phyloP scores from a whole-genome alignment of 768 basidiomycete genomes.

The Pulveroboletus ravenelii region DNA sequence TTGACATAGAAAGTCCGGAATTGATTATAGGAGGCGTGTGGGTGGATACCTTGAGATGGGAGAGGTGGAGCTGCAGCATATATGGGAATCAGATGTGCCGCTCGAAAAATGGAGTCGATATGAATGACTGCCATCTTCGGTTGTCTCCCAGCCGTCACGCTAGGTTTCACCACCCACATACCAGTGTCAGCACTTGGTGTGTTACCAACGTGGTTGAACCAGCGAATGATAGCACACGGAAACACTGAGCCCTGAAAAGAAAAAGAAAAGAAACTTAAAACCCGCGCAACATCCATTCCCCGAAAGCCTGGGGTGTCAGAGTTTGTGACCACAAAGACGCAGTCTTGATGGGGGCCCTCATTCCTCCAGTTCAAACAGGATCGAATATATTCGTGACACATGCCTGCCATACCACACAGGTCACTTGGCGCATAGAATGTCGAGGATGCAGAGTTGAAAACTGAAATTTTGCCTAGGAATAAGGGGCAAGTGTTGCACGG shows the following conservation, averaged over 20 bases:
- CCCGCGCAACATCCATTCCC: no score
- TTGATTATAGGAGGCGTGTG: no score
- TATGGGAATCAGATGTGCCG: slow-evolving; percentile 28
- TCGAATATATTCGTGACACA: slow-evolving; percentile 26
- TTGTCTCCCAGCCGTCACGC: no score
- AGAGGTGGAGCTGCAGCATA: slow-evolving; percentile 4
- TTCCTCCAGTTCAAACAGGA: slow-evolving; percentile 19
- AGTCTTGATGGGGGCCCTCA: slow-evolving; percentile 12
- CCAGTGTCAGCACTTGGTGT: slow-evolving; percentile 21
- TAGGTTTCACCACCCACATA: slow-evolving; percentile 23
- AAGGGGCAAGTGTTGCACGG: no score
- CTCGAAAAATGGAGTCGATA: slow-evolving; percentile 27
- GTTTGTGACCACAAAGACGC: slow-evolving; percentile 19
- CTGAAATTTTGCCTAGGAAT: no score
- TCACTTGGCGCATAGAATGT: slow-evolving; percentile 30
- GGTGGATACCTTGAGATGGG: no score
- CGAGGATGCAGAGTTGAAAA: slow-evolving; percentile 19
- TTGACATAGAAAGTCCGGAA: no score
- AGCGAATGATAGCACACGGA: slow-evolving; percentile 22
- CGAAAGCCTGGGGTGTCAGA: background rate
- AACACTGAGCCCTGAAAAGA: background rate
- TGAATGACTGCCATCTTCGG: slow-evolving; percentile 19
- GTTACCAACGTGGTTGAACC: slow-evolving; percentile 18
- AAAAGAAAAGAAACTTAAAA: no score
- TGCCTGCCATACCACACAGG: slow-evolving; percentile 19